Base-by-base conservation (phyloP, 2,329 filamentous ascomycete species). In the Aspergillus fumigatus region DNA sequence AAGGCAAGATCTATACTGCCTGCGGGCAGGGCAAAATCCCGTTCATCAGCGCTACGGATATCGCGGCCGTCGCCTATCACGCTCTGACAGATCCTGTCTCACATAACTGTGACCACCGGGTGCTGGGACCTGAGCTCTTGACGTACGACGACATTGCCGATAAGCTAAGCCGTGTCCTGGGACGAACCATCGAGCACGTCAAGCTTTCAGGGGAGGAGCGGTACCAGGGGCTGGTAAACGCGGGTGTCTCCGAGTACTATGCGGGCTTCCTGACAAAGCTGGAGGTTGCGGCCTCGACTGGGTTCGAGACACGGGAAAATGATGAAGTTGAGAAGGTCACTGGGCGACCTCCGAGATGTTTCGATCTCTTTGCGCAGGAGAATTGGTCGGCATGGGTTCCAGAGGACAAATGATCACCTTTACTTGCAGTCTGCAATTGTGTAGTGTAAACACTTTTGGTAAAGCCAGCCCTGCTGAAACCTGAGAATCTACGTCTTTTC, bases 11-110 rank as follows among this genome's bases (percentile, higher is more conserved):
- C n/a, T 76, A 77, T 59, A 77, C 78, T 8, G 78, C 78, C 0
- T 73, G 75, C 1, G 74, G 71, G 3, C 57, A 72, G 6, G 80
- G 79, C 23, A 75, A 71, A 58, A 68, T 81, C n/a, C 77, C 78
- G 0, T 81, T 78, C 65, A 69, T 82, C 4, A 75, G 75, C 14
- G 73, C 74, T 5, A 65, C 74, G 27, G 80, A 82, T 54, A 79
- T 82, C 51, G 79, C 79, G 0, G 73, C 72, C 3, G 75, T 79
- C 1, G 79, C 75, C 1, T 72, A 73, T 55, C 63, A 69, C 41
- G 70, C 74, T 1, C 65, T 82, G 43, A 77, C 72, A 8, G 70
- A 73, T 19, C 54, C 67, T 26, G 66, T 73, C 9, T 59, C 75
- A 3, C 74, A 75, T 11, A 79, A 80, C 56, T 73, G 67, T 0